Conservation (phyloP, 2,329 filamentous ascomycete genomes). For the Talaromyces sp. region DNA sequence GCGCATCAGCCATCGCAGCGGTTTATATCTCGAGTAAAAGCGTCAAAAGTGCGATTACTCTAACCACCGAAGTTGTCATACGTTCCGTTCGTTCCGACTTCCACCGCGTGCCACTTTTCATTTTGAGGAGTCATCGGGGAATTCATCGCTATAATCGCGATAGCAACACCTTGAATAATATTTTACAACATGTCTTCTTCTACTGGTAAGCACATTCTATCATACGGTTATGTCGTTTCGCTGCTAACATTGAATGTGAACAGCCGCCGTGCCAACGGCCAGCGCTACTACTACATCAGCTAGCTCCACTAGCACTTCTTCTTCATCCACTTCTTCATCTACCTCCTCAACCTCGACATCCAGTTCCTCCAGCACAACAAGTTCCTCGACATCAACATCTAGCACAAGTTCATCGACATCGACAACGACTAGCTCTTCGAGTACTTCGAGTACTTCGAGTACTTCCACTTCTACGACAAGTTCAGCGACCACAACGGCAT, state of each 20-base stretch:
- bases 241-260: background rate
- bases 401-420: slow-evolving; percentile 16
- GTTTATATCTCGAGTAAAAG: background rate
- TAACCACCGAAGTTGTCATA: background rate
- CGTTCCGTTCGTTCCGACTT: background rate
- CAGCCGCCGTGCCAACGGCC: slow-evolving; percentile 6
- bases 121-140: background rate
- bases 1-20: background rate
- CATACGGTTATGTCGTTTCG: background rate
- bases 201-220: background rate
- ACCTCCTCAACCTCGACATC: slow-evolving; percentile 6
- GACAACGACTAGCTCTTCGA: slow-evolving; percentile 6
- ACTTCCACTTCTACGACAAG: slow-evolving; percentile 1
- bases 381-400: slow-evolving; percentile 12
- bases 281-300: slow-evolving; percentile 1
- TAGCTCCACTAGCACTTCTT: slow-evolving; percentile 6
- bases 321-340: slow-evolving; percentile 13
- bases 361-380: slow-evolving; percentile 12
- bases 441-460: slow-evolving; percentile 3
- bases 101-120: background rate
- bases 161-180: background rate
- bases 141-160: background rate
- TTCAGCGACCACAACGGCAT: slow-evolving; percentile 1
- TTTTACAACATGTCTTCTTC: slow-evolving; percentile 9
- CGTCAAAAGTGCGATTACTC: background rate